phyloP scores from a whole-genome alignment of 192 early-diverging fungal species.

The Entophlyctis luteolus region DNA sequence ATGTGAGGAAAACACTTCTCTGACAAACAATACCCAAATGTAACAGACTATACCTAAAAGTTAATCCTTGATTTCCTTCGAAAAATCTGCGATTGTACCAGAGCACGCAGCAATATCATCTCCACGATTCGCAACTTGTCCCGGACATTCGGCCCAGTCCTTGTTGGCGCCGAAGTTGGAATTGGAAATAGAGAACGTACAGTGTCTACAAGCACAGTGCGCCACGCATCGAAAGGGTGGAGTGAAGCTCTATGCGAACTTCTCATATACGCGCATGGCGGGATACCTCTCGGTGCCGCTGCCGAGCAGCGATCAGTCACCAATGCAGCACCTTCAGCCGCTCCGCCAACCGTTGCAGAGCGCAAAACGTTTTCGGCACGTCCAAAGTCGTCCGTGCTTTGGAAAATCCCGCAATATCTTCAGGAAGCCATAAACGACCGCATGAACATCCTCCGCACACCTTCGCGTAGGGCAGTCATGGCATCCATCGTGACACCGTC shows the following conservation, averaged over 20 bases:
- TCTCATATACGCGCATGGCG: slow-evolving; percentile 13
- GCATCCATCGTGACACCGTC: background rate
- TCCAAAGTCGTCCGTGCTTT: background rate
- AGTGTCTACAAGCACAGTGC: background rate
- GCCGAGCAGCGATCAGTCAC: too few relatives aligned
- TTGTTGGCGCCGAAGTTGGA: background rate
- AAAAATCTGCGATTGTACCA: slow-evolving; percentile 12
- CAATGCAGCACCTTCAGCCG: background rate
- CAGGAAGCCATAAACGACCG: slow-evolving; percentile 13
- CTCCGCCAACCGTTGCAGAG: background rate
- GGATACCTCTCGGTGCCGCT: background rate
- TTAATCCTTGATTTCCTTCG: slow-evolving; percentile 22
- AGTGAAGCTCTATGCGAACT: slow-evolving; percentile 10
- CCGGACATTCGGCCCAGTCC: background rate
- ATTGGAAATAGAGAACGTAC: background rate
- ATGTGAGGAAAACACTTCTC: background rate
- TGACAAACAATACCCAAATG: background rate
- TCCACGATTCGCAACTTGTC: slow-evolving; percentile 10
- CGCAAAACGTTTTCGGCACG: background rate
- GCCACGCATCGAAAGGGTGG: background rate
- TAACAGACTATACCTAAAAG: background rate
- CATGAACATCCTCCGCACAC: background rate
- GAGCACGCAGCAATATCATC: background rate
- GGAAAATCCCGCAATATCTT: background rate
- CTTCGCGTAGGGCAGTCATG: slow-evolving; percentile 7